These are phyloP conservation scores for Monilinia aucupariae DNA, from an alignment of 2,329 filamentous ascomycete genomes.

Conservation along the genomic window DNA sequence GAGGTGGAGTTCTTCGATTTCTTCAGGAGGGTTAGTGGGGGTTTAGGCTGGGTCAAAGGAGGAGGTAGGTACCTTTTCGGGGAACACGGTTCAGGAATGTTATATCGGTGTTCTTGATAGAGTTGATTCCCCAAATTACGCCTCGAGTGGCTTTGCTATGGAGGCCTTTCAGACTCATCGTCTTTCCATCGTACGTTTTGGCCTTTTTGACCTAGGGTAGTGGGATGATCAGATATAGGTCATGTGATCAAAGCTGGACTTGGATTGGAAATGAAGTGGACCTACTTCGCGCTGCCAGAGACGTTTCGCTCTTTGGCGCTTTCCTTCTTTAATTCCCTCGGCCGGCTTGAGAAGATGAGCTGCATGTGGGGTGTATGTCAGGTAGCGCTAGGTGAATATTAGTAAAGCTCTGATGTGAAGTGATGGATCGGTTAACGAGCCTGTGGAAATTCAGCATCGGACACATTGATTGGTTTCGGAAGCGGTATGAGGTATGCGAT, in stretches of 20 bases:
- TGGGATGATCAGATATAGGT: background rate
- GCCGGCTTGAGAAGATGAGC: conserved; percentile 20
- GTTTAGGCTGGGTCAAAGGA: background rate
- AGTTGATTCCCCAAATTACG: conserved; percentile 16
- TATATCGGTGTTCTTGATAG: conserved; percentile 21
- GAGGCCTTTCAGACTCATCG: conserved; percentile 15
- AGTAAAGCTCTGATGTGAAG: background rate
- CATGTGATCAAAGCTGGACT: background rate
- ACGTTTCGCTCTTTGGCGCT: conserved; percentile 13
- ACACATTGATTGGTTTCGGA: conserved; percentile 15
- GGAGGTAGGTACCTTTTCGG: conserved; percentile 14
- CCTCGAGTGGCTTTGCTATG: conserved; percentile 20
- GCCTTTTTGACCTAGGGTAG: conserved; percentile 19
- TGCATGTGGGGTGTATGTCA: conserved; percentile 18
- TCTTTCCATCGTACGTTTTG: conserved; percentile 21
- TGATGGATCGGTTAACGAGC: background rate
- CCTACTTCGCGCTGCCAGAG: conserved; percentile 20
- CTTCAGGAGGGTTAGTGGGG: background rate
- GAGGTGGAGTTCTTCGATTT: conserved; percentile 9
- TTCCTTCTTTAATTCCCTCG: conserved; percentile 18
- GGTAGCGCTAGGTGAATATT: conserved; percentile 15
- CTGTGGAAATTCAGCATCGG: conserved; percentile 12
- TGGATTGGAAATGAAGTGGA: background rate
- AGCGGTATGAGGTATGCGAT: conserved; percentile 21
- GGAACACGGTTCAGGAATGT: conserved; percentile 19